These are phyloP conservation scores for Tagetes erecta DNA, from an alignment of 129 eudicot species.

Conservation along the genomic window DNA sequence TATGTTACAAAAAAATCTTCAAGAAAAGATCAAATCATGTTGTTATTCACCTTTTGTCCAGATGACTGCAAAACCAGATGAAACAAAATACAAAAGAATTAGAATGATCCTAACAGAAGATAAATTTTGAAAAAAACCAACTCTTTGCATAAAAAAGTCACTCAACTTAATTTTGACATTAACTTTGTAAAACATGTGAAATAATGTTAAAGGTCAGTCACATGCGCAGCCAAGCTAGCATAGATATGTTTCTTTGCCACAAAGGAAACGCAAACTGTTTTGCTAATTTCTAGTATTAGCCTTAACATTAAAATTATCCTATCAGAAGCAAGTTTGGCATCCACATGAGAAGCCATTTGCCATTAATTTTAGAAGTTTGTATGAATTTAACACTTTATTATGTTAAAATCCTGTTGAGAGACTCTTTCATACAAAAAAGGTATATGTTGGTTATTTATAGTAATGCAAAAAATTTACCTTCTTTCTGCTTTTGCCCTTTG, in stretches of 20 bases:
- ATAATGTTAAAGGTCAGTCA: neutral
- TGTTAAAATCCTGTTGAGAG: neutral
- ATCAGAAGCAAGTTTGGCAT: too few relatives aligned
- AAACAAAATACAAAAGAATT: slow-evolving; percentile 2
- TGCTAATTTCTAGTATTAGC: neutral
- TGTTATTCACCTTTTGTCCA: slow-evolving; percentile 43
- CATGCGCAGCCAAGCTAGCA: neutral
- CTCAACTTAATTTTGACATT: neutral
- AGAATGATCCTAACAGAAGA: slow-evolving; percentile 5
- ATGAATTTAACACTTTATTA: neutral
- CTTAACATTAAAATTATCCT: too few relatives aligned
- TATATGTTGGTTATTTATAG: neutral
- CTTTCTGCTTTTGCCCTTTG: slow-evolving; percentile 44
- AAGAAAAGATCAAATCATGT: neutral
- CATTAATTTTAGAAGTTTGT: neutral
- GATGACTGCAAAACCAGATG: slow-evolving; percentile 42
- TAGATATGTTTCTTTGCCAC: neutral
- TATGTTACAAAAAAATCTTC: neutral
- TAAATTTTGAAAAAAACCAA: neutral
- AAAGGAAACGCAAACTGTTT: neutral
- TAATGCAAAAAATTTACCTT: slow-evolving; percentile 36
- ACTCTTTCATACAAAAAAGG: neutral
- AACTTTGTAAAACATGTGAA: neutral
- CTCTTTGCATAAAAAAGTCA: neutral
- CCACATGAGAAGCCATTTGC: too few relatives aligned